A percentile compares a stretch with the other conserved stretches of the same genome.
These are phyloP conservation scores for Punctularia strigosozonata DNA, from an alignment of 768 basidiomycete genomes.

Conservation along the genomic window DNA sequence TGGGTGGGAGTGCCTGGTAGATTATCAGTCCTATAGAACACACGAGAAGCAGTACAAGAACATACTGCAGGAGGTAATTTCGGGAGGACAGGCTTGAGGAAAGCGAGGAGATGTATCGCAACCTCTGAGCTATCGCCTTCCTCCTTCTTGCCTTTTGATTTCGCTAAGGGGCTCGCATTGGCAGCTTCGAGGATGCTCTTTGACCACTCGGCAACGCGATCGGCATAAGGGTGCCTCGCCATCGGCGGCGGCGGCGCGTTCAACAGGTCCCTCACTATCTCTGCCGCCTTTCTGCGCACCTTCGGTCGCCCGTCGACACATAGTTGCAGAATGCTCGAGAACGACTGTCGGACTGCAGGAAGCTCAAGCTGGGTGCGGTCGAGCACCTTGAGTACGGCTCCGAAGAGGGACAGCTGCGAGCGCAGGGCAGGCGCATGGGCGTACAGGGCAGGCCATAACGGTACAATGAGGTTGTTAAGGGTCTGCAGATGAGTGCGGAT, in stretches of 20 bases:
- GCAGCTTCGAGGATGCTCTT: constrained; percentile 55
- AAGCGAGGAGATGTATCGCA: constrained; percentile 68
- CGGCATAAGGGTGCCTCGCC: constrained; percentile 74
- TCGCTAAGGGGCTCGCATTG: constrained; percentile 45
- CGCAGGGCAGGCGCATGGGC: constrained; percentile 69
- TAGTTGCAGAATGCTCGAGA: constrained; percentile 74
- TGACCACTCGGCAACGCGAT: constrained; percentile 72
- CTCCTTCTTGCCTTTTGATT: constrained; percentile 44
- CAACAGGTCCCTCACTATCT: constrained; percentile 71
- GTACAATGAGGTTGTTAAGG: constrained; percentile 61
- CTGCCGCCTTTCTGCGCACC: constrained; percentile 84
- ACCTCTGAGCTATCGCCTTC: constrained; percentile 53
- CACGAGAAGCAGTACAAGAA: constrained; percentile 6
- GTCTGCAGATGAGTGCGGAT: constrained; percentile 65
- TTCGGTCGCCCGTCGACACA: constrained; percentile 86
- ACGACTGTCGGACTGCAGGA: constrained; percentile 64
- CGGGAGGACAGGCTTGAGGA: constrained; percentile 50
- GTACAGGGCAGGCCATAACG: constrained; percentile 59
- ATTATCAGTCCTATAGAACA: constrained; percentile 6
- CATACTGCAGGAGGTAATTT: constrained; percentile 61
- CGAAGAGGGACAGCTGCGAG: constrained; percentile 75
- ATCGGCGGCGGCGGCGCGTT: constrained; percentile 68
- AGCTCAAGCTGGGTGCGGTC: constrained; percentile 61
- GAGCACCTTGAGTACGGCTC: constrained; percentile 53
- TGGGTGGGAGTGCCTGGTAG: constrained; percentile 55